Evolutionary conservation across 305 asterid genomes (phyloP).

Genomic region (Galium porrigens): DNA sequence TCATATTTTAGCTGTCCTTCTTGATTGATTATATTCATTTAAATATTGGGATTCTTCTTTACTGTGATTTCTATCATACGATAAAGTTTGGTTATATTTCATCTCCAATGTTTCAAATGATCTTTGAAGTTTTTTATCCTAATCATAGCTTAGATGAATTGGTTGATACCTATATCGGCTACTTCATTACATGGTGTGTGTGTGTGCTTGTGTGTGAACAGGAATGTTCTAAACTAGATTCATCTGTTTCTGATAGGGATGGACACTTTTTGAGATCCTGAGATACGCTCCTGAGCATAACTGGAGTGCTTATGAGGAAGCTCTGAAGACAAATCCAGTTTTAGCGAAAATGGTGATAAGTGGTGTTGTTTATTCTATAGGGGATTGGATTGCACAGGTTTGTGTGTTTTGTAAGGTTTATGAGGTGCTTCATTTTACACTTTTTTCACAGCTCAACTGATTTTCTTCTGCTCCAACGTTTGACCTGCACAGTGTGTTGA

Average conservation of each 20-base stretch:
- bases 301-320: conserved; percentile 91
- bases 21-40: neutral
- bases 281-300: conserved; percentile 91
- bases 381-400: conserved; percentile 96
- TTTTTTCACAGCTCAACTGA: neutral
- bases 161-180: no score
- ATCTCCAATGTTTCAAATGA: neutral
- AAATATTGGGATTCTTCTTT: neutral
- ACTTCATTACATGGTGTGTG: no score
- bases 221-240: neutral
- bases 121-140: neutral
- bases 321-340: conserved; percentile 70
- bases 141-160: neutral
- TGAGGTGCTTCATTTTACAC: neutral
- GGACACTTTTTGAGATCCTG: conserved; percentile 70
- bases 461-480: neutral
- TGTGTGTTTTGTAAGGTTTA: conserved; percentile 9
- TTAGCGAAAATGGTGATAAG: conserved; percentile 85
- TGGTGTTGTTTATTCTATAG: conserved; percentile 77
- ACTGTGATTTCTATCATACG: neutral
- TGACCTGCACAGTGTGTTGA: conserved; percentile 46
- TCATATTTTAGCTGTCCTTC: neutral
- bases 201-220: no score
- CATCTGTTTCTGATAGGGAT: conserved; percentile 36
- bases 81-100: no score